Base-by-base conservation (phyloP, 2,329 filamentous ascomycete genomes). In the Ceratocystis harringtonii region DNA sequence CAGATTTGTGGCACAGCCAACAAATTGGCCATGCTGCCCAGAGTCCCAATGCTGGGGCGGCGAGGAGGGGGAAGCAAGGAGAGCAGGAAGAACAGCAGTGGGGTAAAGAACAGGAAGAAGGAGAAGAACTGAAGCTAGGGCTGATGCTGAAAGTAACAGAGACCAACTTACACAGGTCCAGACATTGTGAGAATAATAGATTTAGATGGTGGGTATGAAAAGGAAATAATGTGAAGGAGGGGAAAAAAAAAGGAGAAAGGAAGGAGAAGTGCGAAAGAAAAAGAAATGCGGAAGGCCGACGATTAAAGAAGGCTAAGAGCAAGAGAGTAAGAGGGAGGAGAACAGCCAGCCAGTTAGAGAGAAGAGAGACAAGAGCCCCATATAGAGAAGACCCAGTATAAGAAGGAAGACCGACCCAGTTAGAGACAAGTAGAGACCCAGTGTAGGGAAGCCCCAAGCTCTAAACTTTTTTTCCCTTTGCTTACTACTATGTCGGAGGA, bases 161-260 rank as follows among this genome's bases (percentile, higher is more conserved):
- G 65, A 41, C 67, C 66, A 69, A 85, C 84, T 86, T 83, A 87
- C 84, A 84, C 83, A 77, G 84, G 76, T 75, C 81, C 81, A 80
- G 82, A 84, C 82, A 85, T 84, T 76, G 76, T 81, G 77, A 74
- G 69, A 63, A 57, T 57, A 57, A 44, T 58, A 63, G 32, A n/a
- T 65, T 25, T 43, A 57, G 52, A 30, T 28, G 25, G 28, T 15
- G 30, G 30, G 10, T 57, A 57, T 57, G 52, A 57, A 28, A 32
- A n/a, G 52, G 52, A 57, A 57, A 41, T 41, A 41, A 41, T 41
- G 36, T 41, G 52, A 57, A 32, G 52, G 19, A 30, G 28, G 25
- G 52, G 32, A 32, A 50, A 57, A 30, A 62, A 63, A 60, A 30
- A 65, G 30, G 12, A 65, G 50, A 22, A 45, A 45, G 32, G 45